Base-by-base conservation (phyloP, 169 alveolate species). In the Plasmodium cynomolgi region DNA sequence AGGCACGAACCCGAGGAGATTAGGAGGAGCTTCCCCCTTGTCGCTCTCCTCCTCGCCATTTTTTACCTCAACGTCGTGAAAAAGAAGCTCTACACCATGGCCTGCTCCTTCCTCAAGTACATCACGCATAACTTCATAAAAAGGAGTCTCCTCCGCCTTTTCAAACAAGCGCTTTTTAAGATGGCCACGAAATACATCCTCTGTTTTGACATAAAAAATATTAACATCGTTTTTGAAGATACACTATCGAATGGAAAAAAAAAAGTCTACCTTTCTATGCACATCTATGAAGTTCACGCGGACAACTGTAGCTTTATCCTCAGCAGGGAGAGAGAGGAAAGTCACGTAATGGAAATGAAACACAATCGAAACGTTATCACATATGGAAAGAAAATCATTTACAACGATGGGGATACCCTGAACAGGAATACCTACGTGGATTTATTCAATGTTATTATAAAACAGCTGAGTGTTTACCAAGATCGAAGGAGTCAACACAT, bases 181-280 rank as follows among this genome's bases (percentile, higher is more conserved):
- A 3, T 80, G 0, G 20, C 72, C 47, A 41, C 39, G 33, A n/a
- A 90, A 81, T 31, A 56, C 23, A 2, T 62, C 20, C 9, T 90
- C 15, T 81, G 56, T 23, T 23, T 90, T 34, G 84, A 90, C 77
- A 26, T 90, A 31, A 90, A 68, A 56, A 90, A 74, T 37, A 9
- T 90, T 3, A 90, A 90, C 37, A 44, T 90, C 2, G 17, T 90
- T 11, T 90, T 81, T 20, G 94, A 90, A 81, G 94, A 90, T 13
- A 71, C 23, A 13, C 17, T 90, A 17, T 23, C 6, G 13, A 41
- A n/a, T n/a, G 73, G 75, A 5, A 58, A 81, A 4, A 26, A 90
- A 17, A 62, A 71, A 17, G 8, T 80, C 6, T 90, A 56, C 50
- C 50, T 90, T 0, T 90, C 94, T 6, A 5, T 90, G 1, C 81